Percentiles rank a stretch among this genome's conserved stretches.
Evolutionary conservation across 768 basidiomycete species (phyloP).

Genomic region (Panellus pusillus): DNA sequence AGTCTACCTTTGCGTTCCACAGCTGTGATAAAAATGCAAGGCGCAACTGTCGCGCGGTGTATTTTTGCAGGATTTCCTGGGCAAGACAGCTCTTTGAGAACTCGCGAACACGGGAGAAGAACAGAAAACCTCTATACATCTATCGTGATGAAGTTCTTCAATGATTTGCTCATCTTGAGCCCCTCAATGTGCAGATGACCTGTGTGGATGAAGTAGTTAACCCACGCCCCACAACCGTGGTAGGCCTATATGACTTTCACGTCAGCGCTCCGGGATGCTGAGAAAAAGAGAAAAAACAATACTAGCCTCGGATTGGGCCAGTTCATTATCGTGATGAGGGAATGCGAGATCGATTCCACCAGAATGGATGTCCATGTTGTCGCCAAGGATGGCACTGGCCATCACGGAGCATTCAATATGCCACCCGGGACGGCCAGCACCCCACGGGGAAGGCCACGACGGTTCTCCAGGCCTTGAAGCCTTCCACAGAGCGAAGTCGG

Average conservation of each 20-base stretch:
- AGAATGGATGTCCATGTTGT: conserved; percentile 95
- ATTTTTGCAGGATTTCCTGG: conserved; percentile 83
- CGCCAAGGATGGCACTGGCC: conserved; percentile 88
- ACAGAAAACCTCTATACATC: conserved; percentile 55
- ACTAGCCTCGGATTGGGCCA: conserved; percentile 90
- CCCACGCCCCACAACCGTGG: conserved; percentile 90
- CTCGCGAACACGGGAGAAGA: conserved; percentile 3
- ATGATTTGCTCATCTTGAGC: conserved; percentile 97
- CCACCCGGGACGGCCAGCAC: conserved; percentile 94
- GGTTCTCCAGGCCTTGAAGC: conserved; percentile 95
- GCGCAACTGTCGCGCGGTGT: conserved; percentile 85
- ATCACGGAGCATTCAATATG: conserved; percentile 99
- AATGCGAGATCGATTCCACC: conserved; percentile 98
- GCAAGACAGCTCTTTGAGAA: conserved; percentile 3
- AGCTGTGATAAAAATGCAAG: conserved; percentile 87
- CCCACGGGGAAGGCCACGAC: conserved; percentile 96
- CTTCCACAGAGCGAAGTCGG: conserved; percentile 99
- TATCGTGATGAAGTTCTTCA: conserved; percentile 99
- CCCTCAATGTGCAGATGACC: conserved; percentile 98
- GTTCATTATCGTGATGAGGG: conserved; percentile 98
- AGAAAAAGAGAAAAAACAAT: conserved; percentile 12
- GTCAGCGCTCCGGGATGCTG: conserved; percentile 16
- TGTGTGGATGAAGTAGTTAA: conserved; percentile 98
- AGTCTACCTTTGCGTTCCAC: conserved; percentile 94
- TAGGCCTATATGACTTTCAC: conserved; percentile 63